Percentiles rank a stretch among this genome's conserved stretches.
Conservation (phyloP, 495 filamentous ascomycete species). For the Penicillium daleae region DNA sequence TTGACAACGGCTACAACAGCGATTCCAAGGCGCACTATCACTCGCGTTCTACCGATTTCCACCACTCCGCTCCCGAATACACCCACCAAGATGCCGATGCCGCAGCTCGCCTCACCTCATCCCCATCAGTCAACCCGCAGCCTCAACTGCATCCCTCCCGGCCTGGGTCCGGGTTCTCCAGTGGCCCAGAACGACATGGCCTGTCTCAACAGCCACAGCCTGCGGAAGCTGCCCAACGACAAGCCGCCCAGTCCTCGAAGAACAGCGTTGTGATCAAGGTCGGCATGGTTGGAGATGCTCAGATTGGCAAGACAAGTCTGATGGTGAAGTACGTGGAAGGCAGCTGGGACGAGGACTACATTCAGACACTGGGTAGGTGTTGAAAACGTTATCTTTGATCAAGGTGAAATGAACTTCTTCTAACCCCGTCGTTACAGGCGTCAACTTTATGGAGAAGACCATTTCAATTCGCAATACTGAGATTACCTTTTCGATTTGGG, state of each 20-base stretch:
- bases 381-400: neutral
- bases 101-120: conserved; percentile 38
- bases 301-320: conserved; percentile 97
- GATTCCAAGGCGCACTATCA: conserved; percentile 51
- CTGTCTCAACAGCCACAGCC: conserved; percentile 43
- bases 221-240: conserved; percentile 45
- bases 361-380: conserved; percentile 85
- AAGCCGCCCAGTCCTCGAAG: conserved; percentile 54
- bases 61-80: conserved; percentile 46
- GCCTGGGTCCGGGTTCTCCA: conserved; percentile 55
- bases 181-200: conserved; percentile 46
- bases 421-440: conserved; percentile 51
- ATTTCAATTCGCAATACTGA: conserved; percentile 99
- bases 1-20: conserved; percentile 48
- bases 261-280: conserved; percentile 98
- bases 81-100: conserved; percentile 45
- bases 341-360: conserved; percentile 99
- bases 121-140: conserved; percentile 46
- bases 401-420: neutral
- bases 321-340: conserved; percentile 99
- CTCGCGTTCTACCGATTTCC: conserved; percentile 48
- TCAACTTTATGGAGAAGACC: conserved; percentile 99
- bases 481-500: conserved; percentile 99
- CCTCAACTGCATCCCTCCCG: conserved; percentile 50
- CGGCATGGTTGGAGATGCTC: conserved; percentile 98